Conservation (phyloP, 2,329 filamentous ascomycete genomes). For the Sporothrix mexicana region DNA sequence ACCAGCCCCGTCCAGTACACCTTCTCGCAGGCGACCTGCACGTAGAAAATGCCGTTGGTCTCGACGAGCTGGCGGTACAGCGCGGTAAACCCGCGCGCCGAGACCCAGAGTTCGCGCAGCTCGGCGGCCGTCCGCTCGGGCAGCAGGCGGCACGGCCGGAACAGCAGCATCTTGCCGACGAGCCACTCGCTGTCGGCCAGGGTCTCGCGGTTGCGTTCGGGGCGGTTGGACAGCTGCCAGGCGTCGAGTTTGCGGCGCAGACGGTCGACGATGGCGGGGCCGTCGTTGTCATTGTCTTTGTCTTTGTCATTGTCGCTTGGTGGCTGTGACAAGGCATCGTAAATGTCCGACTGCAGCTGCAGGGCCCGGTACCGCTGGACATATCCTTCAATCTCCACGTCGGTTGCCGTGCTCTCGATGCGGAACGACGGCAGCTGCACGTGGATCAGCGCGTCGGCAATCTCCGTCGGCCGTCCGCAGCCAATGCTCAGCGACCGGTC, state of each 20-base stretch:
- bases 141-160: constrained; percentile 38
- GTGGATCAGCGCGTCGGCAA: constrained; percentile 39
- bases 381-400: constrained; percentile 39
- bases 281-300: not conserved
- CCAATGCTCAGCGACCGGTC: constrained; percentile 41
- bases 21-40: constrained; percentile 41
- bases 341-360: constrained; percentile 40
- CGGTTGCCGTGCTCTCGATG: constrained; percentile 38
- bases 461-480: constrained; percentile 39
- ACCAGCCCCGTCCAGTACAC: constrained; percentile 40
- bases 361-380: constrained; percentile 40
- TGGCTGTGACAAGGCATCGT: constrained; percentile 35
- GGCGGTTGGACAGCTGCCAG: constrained; percentile 36
- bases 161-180: constrained; percentile 39
- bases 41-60: constrained; percentile 41
- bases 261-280: constrained; percentile 20
- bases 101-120: constrained; percentile 38
- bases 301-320: not conserved
- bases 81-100: constrained; percentile 36
- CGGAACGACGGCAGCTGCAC: constrained; percentile 39
- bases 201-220: constrained; percentile 36
- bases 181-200: constrained; percentile 40
- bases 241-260: constrained; percentile 32
- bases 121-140: constrained; percentile 35
- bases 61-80: constrained; percentile 40